phyloP scores from a whole-genome alignment of 768 basidiomycete genomes.

The Leccinellum rugosiceps region DNA sequence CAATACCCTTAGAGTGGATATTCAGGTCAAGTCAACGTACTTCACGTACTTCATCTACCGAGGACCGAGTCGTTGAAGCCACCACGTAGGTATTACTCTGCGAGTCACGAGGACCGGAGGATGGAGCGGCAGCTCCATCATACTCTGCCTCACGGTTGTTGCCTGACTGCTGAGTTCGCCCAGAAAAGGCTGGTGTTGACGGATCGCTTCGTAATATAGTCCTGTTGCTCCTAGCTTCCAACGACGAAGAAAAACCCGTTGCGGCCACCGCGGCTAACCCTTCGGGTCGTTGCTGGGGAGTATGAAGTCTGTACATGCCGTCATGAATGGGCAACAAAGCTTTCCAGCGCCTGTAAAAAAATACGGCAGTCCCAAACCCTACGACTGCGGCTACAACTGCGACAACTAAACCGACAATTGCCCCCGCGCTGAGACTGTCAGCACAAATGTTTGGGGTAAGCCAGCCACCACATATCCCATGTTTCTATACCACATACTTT shows the following conservation, averaged over 20 bases:
- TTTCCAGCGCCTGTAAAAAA: slow-evolving; percentile 32
- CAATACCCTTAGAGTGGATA: not conserved
- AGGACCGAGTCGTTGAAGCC: not conserved
- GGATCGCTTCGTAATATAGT: slow-evolving; percentile 11
- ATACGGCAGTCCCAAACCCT: slow-evolving; percentile 11
- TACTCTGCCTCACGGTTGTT: not conserved
- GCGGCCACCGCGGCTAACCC: not conserved
- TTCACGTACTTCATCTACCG: slow-evolving; percentile 24
- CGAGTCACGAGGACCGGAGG: slow-evolving; percentile 11
- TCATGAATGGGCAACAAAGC: slow-evolving; percentile 14
- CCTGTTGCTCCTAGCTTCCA: slow-evolving; percentile 15
- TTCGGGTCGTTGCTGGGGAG: slow-evolving; percentile 8
- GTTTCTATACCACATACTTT: slow-evolving; percentile 10
- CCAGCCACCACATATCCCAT: not conserved
- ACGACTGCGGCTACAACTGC: slow-evolving; percentile 12
- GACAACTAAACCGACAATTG: slow-evolving; percentile 22
- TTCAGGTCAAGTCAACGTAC: slow-evolving; percentile 3
- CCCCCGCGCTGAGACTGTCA: slow-evolving; percentile 21
- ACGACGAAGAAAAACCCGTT: slow-evolving; percentile 20
- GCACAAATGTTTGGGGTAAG: not conserved
- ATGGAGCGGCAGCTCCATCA: not conserved
- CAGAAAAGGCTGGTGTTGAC: not conserved
- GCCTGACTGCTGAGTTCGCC: slow-evolving; percentile 6
- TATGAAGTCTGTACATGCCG: slow-evolving; percentile 10
- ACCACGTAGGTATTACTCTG: slow-evolving; percentile 4